Conservation (phyloP, 371 early-diverging fungal genomes). For the Polyrhizophydium stewartii region DNA sequence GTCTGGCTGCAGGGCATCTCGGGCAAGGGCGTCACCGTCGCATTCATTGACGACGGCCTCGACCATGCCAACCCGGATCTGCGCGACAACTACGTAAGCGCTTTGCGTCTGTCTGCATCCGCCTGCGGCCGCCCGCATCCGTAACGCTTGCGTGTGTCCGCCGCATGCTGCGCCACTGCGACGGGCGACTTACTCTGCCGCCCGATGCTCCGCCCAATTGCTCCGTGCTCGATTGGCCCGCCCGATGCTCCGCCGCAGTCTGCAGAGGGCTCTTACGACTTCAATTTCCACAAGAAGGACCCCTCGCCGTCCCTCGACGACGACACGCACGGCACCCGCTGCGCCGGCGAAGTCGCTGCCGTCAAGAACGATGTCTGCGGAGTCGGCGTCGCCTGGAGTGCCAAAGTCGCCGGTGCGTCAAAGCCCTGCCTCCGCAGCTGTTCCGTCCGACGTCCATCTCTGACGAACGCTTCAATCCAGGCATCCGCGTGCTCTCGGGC, state of each 20-base stretch:
- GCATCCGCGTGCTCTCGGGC: slow-evolving; percentile 88
- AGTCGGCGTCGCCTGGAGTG: slow-evolving; percentile 89
- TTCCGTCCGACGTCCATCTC: background rate
- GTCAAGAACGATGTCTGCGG: slow-evolving; percentile 84
- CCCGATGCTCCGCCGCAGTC: slow-evolving; percentile 39
- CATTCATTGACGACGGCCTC: slow-evolving; percentile 93
- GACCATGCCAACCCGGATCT: slow-evolving; percentile 83
- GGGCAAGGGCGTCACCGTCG: slow-evolving; percentile 81
- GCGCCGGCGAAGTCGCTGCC: slow-evolving; percentile 97
- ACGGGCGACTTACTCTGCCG: no score
- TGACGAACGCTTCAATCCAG: slow-evolving; percentile 25
- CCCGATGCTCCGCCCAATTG: no score
- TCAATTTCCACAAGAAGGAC: slow-evolving; percentile 63
- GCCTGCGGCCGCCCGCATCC: no score
- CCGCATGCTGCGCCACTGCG: no score
- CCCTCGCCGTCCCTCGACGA: slow-evolving; percentile 75
- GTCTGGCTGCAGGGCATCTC: slow-evolving; percentile 55
- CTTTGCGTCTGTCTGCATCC: background rate
- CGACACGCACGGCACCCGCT: slow-evolving; percentile 94
- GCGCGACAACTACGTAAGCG: slow-evolving; percentile 78
- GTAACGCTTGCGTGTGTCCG: no score
- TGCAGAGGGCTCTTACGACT: slow-evolving; percentile 88
- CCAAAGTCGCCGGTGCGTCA: slow-evolving; percentile 72
- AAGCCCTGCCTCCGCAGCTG: no score
- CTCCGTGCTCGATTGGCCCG: no score